Evolutionary conservation across 1,284 basidiomycete species (phyloP).

Genomic region (Kwoniella shivajii): DNA sequence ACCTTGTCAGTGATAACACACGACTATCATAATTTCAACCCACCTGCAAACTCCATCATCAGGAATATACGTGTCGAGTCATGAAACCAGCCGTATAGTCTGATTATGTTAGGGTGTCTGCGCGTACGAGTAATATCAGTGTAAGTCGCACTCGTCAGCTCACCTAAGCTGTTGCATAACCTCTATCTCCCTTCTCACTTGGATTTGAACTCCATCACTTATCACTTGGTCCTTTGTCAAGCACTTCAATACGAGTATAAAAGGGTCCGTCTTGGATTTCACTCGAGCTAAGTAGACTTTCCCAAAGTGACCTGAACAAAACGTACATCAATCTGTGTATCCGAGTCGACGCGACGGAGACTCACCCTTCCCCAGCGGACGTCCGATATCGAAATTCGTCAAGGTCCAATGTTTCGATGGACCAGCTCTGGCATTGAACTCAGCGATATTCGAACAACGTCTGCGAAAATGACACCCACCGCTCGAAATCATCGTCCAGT

Average conservation of each 20-base stretch:
- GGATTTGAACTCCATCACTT: conserved; percentile 81
- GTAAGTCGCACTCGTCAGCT: neutral
- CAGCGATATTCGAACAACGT: neutral
- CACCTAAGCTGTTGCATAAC: conserved; percentile 63
- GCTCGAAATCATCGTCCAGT: conserved; percentile 25
- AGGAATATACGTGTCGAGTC: conserved; percentile 93
- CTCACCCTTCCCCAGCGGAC: conserved; percentile 92
- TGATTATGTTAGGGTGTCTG: conserved; percentile 89
- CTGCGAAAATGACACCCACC: conserved; percentile 9
- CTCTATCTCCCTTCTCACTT: conserved; percentile 85
- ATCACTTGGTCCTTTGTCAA: conserved; percentile 93
- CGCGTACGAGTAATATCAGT: neutral
- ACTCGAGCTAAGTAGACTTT: conserved; percentile 97
- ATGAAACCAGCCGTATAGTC: conserved; percentile 97
- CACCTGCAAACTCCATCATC: conserved; percentile 80
- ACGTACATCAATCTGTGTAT: too few relatives aligned
- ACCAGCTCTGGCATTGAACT: conserved; percentile 15
- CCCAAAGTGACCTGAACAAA: conserved; percentile 63
- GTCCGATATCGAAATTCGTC: conserved; percentile 80
- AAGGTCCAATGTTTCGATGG: conserved; percentile 38
- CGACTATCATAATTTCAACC: too few relatives aligned
- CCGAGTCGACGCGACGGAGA: too few relatives aligned
- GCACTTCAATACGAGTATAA: conserved; percentile 93
- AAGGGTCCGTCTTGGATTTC: conserved; percentile 64
- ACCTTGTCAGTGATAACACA: neutral